These are phyloP conservation scores for Beauveria pseudobassiana DNA, from an alignment of 2,329 filamentous ascomycete genomes.

Conservation along the genomic window DNA sequence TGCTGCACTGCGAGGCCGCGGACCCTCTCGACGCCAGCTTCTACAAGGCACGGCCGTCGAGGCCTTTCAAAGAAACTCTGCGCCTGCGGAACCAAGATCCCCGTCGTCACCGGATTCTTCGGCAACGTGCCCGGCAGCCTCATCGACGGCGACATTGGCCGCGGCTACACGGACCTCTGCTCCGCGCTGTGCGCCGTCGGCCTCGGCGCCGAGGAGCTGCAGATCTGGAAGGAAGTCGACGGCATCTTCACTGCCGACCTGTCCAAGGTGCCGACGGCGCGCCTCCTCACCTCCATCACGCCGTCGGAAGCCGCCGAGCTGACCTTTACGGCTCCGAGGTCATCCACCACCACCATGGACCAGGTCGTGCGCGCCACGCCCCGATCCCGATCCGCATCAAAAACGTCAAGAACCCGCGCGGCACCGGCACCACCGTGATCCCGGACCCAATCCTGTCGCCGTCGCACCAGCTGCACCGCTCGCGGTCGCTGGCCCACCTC, in stretches of 20 bases:
- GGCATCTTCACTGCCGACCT: constrained; percentile 84
- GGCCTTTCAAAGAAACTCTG: constrained; percentile 56
- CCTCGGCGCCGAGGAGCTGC: constrained; percentile 76
- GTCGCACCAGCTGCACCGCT: constrained; percentile 51
- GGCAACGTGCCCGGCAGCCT: constrained; percentile 86
- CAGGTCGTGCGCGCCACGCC: constrained; percentile 77
- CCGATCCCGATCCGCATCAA: constrained; percentile 84
- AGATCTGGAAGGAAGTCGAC: constrained; percentile 99
- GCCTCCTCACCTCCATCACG: constrained; percentile 79
- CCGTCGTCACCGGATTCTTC: constrained; percentile 89
- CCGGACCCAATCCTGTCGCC: constrained; percentile 58
- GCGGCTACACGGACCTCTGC: constrained; percentile 94
- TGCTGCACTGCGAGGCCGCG: constrained; percentile 59
- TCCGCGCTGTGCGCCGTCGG: constrained; percentile 88
- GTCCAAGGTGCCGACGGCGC: constrained; percentile 86
- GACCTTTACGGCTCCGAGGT: constrained; percentile 91
- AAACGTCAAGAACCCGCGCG: constrained; percentile 81
- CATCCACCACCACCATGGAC: constrained; percentile 97
- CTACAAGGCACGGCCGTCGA: constrained; percentile 58
- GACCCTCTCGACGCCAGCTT: constrained; percentile 59
- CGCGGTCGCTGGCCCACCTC: constrained; percentile 18
- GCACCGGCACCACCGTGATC: constrained; percentile 72
- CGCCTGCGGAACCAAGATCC: constrained; percentile 59
- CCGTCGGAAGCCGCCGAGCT: constrained; percentile 92
- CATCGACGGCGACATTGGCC: constrained; percentile 79